Evolutionary conservation across 495 filamentous ascomycete genomes (phyloP).

Genomic region (Xylaria telfairii): DNA sequence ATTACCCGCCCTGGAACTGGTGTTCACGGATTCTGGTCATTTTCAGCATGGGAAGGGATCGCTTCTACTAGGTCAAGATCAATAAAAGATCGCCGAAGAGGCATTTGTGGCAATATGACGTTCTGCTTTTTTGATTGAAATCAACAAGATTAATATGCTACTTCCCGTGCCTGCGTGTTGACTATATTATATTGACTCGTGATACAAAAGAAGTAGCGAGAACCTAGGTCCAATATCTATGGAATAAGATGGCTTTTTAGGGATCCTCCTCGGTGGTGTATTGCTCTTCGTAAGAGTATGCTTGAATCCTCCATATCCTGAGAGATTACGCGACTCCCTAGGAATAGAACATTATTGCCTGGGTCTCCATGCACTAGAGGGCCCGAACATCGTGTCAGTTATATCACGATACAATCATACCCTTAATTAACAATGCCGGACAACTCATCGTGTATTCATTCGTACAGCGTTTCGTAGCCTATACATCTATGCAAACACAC

Average conservation of each 20-base stretch:
- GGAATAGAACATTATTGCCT: not conserved
- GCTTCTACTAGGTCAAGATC: slow-evolving; percentile 41
- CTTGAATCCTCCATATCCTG: not conserved
- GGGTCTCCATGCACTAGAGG: not conserved
- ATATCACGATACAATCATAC: not conserved
- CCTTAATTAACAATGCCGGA: not conserved
- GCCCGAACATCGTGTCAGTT: not conserved
- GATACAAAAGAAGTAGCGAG: too few species aligned
- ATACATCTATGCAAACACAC: slow-evolving; percentile 18
- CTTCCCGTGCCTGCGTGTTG: not conserved
- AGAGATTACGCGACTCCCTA: not conserved
- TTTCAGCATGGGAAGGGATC: slow-evolving; percentile 43
- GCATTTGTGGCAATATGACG: slow-evolving; percentile 20
- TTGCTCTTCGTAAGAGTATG: not conserved
- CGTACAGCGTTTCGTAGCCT: slow-evolving; percentile 4
- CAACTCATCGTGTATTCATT: slow-evolving; percentile 2
- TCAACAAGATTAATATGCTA: slow-evolving; percentile 3
- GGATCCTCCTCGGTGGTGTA: not conserved
- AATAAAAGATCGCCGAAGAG: slow-evolving; percentile 43
- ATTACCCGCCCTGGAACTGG: slow-evolving; percentile 39
- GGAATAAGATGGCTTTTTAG: not conserved
- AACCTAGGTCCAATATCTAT: not conserved
- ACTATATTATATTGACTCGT: not conserved
- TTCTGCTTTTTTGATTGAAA: slow-evolving; percentile 21
- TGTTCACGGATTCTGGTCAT: slow-evolving; percentile 47